phyloP scores from a whole-genome alignment of 257 asterid species.

The Galeopsis tetrahit region DNA sequence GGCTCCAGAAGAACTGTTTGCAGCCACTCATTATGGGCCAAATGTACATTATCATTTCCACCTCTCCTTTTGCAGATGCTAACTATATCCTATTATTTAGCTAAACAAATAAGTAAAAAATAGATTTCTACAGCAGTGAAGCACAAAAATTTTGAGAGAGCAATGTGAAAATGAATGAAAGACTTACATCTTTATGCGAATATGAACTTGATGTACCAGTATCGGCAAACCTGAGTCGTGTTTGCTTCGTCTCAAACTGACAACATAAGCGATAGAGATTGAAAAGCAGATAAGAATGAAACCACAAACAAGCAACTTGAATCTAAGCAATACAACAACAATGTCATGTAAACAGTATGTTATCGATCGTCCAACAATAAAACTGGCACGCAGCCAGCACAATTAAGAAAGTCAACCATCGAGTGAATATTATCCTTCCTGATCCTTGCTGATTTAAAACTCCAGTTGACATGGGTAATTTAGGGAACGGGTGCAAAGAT shows the following conservation, averaged over 20 bases:
- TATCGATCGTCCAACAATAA: background rate
- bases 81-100: constrained; percentile 66
- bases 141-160: constrained; percentile 25
- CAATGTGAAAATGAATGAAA: constrained; percentile 22
- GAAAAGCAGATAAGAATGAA: background rate
- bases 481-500: background rate
- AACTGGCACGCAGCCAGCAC: background rate
- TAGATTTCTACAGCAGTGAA: constrained; percentile 28
- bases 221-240: constrained; percentile 85
- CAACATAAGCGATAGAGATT: constrained; percentile 28
- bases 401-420: background rate
- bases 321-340: background rate
- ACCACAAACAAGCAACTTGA: background rate
- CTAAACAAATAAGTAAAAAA: constrained; percentile 36
- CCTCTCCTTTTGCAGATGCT: constrained; percentile 93
- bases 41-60: constrained; percentile 65
- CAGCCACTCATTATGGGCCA: constrained; percentile 86
- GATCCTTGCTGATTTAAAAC: constrained; percentile 13
- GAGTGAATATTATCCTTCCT: constrained; percentile 8
- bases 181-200: constrained; percentile 84
- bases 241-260: constrained; percentile 69
- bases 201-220: constrained; percentile 78
- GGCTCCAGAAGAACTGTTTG: constrained; percentile 91
- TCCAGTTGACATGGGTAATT: background rate
- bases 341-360: background rate